Evolutionary conservation across 352 stramenopile species (phyloP).

Genomic region (Globisporangium cederbergense): DNA sequence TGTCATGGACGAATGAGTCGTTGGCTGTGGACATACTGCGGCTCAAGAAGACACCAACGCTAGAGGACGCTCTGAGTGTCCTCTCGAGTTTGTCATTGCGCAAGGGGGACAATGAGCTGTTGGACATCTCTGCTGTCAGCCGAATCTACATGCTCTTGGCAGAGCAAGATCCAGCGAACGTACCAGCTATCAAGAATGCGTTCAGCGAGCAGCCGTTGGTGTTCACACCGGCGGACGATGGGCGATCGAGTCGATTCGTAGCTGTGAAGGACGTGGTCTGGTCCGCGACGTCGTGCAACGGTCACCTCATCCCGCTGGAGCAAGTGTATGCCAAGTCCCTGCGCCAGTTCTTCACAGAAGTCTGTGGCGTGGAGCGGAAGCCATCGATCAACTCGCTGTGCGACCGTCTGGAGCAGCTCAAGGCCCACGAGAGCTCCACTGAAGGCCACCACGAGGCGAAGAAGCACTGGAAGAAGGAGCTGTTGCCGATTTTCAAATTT

Average conservation of each 20-base stretch:
- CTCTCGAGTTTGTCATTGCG: conserved; percentile 29
- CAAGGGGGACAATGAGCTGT: conserved; percentile 4
- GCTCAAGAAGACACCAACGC: conserved; percentile 36
- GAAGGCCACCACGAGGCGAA: not conserved
- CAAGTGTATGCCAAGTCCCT: conserved; percentile 49
- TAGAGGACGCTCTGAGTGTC: conserved; percentile 41
- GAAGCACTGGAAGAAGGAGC: conserved; percentile 31
- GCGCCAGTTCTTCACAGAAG: conserved; percentile 54
- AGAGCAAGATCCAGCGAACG: conserved; percentile 18
- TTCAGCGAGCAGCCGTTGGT: conserved; percentile 30
- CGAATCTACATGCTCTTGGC: conserved; percentile 43
- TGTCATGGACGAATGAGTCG: conserved; percentile 32
- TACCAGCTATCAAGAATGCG: conserved; percentile 19
- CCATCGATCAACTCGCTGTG: conserved; percentile 49
- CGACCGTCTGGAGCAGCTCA: conserved; percentile 24
- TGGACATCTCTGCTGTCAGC: conserved; percentile 25
- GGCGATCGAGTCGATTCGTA: conserved; percentile 19
- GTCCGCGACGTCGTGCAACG: conserved; percentile 32
- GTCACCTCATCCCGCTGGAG: conserved; percentile 36
- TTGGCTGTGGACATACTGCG: conserved; percentile 36
- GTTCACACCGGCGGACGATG: conserved; percentile 15
- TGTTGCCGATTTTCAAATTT: conserved; percentile 37
- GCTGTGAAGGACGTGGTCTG: conserved; percentile 36
- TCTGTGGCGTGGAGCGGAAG: conserved; percentile 64
- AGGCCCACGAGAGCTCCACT: not conserved